phyloP scores from a whole-genome alignment of 1,284 basidiomycete species.

The Moesziomyces sp. region DNA sequence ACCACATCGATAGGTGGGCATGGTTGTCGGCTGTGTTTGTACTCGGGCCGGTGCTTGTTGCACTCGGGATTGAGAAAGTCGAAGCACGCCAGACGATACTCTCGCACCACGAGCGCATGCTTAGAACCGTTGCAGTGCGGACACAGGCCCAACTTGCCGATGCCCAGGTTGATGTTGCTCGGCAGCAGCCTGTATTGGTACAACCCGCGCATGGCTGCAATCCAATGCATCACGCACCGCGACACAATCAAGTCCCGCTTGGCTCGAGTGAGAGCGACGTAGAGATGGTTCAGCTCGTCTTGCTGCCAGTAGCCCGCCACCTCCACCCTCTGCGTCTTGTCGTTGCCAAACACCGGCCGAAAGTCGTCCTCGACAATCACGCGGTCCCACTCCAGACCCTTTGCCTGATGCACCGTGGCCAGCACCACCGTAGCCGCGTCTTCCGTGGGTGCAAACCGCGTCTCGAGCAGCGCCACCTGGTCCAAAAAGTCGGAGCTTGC shows the following conservation, averaged over 20 bases:
- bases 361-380: constrained; percentile 61
- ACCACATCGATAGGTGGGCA: constrained; percentile 11
- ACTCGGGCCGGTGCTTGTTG: constrained; percentile 1
- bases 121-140: constrained; percentile 29
- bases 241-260: constrained; percentile 48
- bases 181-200: constrained; percentile 29
- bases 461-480: constrained; percentile 44
- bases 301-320: constrained; percentile 46
- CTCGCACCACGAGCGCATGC: constrained; percentile 25
- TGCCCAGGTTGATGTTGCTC: constrained; percentile 16
- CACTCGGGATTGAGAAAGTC: constrained; percentile 42
- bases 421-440: constrained; percentile 47
- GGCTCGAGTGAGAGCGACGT: constrained; percentile 59
- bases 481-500: constrained; percentile 51
- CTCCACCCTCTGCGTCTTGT: constrained; percentile 29
- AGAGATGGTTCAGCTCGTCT: constrained; percentile 60
- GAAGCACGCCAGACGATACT: constrained; percentile 27
- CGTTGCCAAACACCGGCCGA: constrained; percentile 37
- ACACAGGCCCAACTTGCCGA: constrained; percentile 30
- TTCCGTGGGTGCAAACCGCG: constrained; percentile 43
- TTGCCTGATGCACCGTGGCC: constrained; percentile 62
- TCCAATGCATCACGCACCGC: constrained; percentile 47
- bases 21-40: constrained; percentile 4
- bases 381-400: constrained; percentile 62
- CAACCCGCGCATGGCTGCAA: constrained; percentile 49